Evolutionary conservation across 495 filamentous ascomycete species (phyloP).

Genomic region (Neurospora sublineolata): DNA sequence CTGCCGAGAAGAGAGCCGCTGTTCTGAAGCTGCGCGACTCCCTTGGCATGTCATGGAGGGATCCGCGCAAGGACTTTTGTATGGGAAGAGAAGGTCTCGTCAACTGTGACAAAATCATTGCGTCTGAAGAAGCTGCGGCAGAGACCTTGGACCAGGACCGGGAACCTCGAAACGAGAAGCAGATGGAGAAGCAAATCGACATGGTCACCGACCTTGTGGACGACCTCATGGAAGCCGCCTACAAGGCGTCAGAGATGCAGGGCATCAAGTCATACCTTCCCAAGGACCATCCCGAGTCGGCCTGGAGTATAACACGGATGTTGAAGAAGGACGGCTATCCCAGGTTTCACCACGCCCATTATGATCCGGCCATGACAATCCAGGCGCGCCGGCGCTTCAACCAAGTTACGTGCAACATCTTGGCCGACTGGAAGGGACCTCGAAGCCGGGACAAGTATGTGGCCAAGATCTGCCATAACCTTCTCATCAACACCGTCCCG

Average conservation of each 20-base stretch:
- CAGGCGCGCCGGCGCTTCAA: conserved; percentile 19
- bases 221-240: conserved; percentile 12
- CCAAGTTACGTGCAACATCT: conserved; percentile 22
- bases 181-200: conserved; percentile 4
- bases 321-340: conserved; percentile 25
- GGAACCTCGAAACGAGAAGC: conserved; percentile 5
- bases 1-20: not conserved
- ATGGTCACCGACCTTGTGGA: conserved; percentile 18
- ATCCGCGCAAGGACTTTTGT: not conserved
- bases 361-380: conserved; percentile 5
- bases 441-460: conserved; percentile 20
- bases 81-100: conserved; percentile 1
- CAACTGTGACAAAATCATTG: conserved; percentile 5
- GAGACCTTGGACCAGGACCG: not conserved
- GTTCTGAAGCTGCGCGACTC: not conserved
- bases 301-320: conserved; percentile 16
- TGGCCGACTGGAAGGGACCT: conserved; percentile 16
- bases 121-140: conserved; percentile 1
- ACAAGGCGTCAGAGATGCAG: conserved; percentile 6
- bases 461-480: conserved; percentile 54
- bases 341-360: conserved; percentile 17
- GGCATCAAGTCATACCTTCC: not conserved
- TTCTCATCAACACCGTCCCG: conserved; percentile 44
- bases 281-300: conserved; percentile 18
- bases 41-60: conserved; percentile 2